phyloP scores from a whole-genome alignment of 331 rosid species.

The Erythrophleum ivorense region DNA sequence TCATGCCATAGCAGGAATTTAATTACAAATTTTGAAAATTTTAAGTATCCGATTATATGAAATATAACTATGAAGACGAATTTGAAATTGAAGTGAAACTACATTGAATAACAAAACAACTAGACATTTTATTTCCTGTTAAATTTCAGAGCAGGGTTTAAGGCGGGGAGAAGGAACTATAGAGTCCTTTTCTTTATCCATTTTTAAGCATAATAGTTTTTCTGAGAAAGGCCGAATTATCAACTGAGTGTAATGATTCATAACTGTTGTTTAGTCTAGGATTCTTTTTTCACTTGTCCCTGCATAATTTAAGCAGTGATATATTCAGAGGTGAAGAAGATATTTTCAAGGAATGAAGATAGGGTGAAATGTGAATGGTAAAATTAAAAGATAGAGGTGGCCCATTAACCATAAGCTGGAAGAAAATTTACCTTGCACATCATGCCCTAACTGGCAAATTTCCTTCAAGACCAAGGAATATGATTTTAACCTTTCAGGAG shows the following conservation, averaged over 20 bases:
- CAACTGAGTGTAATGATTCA: too few relatives aligned
- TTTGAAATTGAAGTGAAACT: neutral
- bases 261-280: too few relatives aligned
- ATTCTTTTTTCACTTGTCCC: neutral
- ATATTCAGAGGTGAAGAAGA: neutral
- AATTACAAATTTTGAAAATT: neutral
- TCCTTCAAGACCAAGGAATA: neutral
- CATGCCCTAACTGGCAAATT: neutral
- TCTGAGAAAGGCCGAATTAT: neutral
- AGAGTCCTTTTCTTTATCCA: conserved; percentile 5
- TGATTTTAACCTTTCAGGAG: neutral
- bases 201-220: neutral
- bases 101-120: neutral
- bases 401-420: neutral
- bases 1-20: neutral
- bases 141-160: neutral
- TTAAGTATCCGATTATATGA: neutral
- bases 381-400: neutral
- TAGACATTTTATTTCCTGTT: neutral
- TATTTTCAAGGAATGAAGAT: neutral
- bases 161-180: neutral
- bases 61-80: too few relatives aligned
- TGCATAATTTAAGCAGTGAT: neutral
- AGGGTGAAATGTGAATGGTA: neutral
- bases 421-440: neutral